Percentiles rank a stretch among this genome's conserved stretches.
Evolutionary conservation across 441 rosid species (phyloP).

Genomic region (Populus hybrid): DNA sequence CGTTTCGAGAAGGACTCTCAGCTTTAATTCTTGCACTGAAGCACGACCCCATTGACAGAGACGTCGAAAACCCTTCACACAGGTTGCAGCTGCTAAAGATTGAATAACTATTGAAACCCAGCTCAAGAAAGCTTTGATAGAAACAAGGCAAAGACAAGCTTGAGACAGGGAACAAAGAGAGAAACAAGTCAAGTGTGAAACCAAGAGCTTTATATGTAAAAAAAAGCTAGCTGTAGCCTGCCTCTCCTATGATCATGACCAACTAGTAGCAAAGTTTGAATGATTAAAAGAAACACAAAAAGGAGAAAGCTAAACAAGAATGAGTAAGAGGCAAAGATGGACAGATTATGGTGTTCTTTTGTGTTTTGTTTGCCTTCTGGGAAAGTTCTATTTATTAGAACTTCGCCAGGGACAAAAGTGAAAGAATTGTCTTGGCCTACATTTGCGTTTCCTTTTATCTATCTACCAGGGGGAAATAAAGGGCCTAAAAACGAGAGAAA

Average conservation of each 20-base stretch:
- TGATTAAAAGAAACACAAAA: not conserved
- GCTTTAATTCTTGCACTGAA: slow-evolving; percentile 72
- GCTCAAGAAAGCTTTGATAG: not conserved
- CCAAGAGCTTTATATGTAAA: slow-evolving; percentile 8
- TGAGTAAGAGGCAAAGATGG: not conserved
- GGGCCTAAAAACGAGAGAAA: not conserved
- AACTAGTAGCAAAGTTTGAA: slow-evolving; percentile 26
- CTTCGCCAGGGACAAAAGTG: slow-evolving; percentile 3
- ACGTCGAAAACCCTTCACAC: slow-evolving; percentile 14
- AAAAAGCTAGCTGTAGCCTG: slow-evolving; percentile 17
- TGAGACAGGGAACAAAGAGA: not conserved
- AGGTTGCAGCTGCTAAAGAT: not conserved
- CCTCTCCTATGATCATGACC: slow-evolving; percentile 10
- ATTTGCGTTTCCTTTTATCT: not conserved
- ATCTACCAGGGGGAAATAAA: not conserved
- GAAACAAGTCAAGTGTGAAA: not conserved
- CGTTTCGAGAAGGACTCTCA: slow-evolving; percentile 42
- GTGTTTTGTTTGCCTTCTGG: slow-evolving; percentile 12
- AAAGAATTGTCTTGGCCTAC: slow-evolving; percentile 15
- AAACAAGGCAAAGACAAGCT: not conserved
- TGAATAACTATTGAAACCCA: not conserved
- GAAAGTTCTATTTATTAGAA: slow-evolving; percentile 13
- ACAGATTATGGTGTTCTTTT: slow-evolving; percentile 9
- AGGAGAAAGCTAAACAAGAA: not conserved
- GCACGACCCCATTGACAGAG: slow-evolving; percentile 73